Percentiles rank a stretch among this genome's conserved stretches.
Conservation (phyloP, 129 eudicot species). For the Chrysanthemum seticuspe region DNA sequence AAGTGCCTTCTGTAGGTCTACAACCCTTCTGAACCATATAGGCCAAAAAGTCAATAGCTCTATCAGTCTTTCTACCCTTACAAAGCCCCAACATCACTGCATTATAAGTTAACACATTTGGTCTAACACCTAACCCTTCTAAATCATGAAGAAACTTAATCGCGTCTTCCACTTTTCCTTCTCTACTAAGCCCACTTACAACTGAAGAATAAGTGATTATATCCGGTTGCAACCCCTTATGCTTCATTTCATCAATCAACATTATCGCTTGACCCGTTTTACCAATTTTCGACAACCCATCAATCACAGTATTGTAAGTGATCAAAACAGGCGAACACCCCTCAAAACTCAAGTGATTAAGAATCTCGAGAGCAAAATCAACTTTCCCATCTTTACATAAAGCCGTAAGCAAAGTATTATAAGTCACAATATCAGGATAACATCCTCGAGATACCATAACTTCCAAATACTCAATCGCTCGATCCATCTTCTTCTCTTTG, state of each 20-base stretch:
- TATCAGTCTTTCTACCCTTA: slow-evolving; percentile 69
- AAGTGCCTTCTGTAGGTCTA: slow-evolving; percentile 75
- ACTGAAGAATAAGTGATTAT: slow-evolving; percentile 64
- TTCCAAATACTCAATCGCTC: slow-evolving; percentile 76
- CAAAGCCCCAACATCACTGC: slow-evolving; percentile 77
- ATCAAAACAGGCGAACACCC: slow-evolving; percentile 82
- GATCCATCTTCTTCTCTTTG: slow-evolving; percentile 81
- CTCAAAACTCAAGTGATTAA: slow-evolving; percentile 60
- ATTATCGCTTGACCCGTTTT: slow-evolving; percentile 58
- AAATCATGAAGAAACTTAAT: slow-evolving; percentile 56
- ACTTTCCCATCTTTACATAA: slow-evolving; percentile 87
- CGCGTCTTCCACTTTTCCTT: slow-evolving; percentile 80
- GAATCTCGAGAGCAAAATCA: slow-evolving; percentile 66
- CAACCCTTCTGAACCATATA: slow-evolving; percentile 72
- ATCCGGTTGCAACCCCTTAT: slow-evolving; percentile 75
- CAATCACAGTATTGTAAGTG: slow-evolving; percentile 83
- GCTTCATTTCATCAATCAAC: slow-evolving; percentile 68
- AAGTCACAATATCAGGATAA: slow-evolving; percentile 82
- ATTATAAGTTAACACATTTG: slow-evolving; percentile 66
- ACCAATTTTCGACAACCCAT: slow-evolving; percentile 69
- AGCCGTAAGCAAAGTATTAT: slow-evolving; percentile 71
- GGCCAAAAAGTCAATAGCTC: slow-evolving; percentile 74
- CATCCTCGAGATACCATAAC: slow-evolving; percentile 77
- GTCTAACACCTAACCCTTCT: slow-evolving; percentile 58
- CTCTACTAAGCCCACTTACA: slow-evolving; percentile 70